Base-by-base conservation (phyloP, 768 basidiomycete genomes). In the Neoboletus magnificus region DNA sequence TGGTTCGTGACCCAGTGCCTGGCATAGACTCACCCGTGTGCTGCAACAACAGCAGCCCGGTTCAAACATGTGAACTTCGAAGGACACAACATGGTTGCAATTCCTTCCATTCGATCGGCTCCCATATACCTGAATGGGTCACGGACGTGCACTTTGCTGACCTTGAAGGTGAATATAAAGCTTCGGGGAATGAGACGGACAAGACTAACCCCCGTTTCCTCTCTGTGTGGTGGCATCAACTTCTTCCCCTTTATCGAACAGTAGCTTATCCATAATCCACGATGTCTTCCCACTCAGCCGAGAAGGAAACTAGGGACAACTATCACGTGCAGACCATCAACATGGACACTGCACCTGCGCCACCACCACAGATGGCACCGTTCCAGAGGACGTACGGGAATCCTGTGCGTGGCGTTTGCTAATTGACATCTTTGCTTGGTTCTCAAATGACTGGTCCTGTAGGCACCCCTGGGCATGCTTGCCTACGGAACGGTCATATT, bases 401-500 rank as follows among this genome's bases (percentile, higher is more conserved):
- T 35, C 65, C 67, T 1, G 66, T 66, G 32, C 11, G 65, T 57
- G 15, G 33, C 5, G 7, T 42, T 36, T 33, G 27, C 10, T 27
- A 39, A 23, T 20, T 2, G 6, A n/a, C 36, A 5, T 47, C 16
- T 54, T 46, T 23, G 2, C 13, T n/a, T 51, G 16, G 8, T 47
- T 52, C 51, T 43, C 11, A 45, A 32, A 33, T 12, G 41, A 51
- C 18, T n/a, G 27, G 39, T 40, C 22, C 41, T 48, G 9, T 40
- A 70, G 68, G 62, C 61, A 44, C 66, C 67, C 42, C 39, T 70
- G 45, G 67, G 67, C 9, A 66, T 70, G 66, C 58, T 68, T 54
- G 58, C 66, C 22, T 68, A 66, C 27, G 64, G 69, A 23, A 66
- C 67, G 13, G 69, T 66, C 33, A 67, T 70, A 18, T 50, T 70